Evolutionary conservation across 2,329 filamentous ascomycete species (phyloP).

Genomic region (Mariannaea sp.): DNA sequence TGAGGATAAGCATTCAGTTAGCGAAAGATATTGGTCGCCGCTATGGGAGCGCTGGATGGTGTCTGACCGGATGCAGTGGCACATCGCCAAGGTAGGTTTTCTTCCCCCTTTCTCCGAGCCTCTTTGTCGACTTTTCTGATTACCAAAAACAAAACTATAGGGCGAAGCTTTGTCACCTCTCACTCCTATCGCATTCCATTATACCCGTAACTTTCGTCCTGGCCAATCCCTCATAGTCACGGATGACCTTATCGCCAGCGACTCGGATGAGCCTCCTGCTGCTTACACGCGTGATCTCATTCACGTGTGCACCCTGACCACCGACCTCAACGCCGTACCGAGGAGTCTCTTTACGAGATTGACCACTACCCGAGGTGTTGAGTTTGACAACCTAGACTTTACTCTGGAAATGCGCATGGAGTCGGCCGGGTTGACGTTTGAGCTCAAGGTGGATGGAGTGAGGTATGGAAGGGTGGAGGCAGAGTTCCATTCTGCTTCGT

Average conservation of each 20-base stretch:
- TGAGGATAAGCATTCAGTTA: conserved; percentile 72
- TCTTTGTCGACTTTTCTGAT: too few relatives aligned
- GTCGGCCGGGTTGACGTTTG: conserved; percentile 75
- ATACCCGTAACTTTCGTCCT: conserved; percentile 82
- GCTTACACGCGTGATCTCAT: conserved; percentile 66
- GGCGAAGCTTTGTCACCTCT: conserved; percentile 76
- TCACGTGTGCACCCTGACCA: conserved; percentile 80
- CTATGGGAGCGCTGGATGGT: conserved; percentile 86
- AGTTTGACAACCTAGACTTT: conserved; percentile 83
- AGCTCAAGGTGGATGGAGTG: conserved; percentile 78
- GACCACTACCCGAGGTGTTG: conserved; percentile 77
- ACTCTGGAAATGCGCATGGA: conserved; percentile 84
- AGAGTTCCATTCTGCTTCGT: conserved; percentile 68
- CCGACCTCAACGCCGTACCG: conserved; percentile 76
- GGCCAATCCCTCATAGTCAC: conserved; percentile 78
- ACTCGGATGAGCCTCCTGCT: conserved; percentile 67
- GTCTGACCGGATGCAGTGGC: conserved; percentile 83
- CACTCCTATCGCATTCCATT: conserved; percentile 79
- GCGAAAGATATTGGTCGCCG: conserved; percentile 78
- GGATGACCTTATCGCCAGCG: conserved; percentile 79
- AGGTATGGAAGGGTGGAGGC: conserved; percentile 78
- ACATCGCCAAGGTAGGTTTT: conserved; percentile 71
- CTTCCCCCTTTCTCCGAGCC: not conserved
- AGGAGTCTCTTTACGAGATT: conserved; percentile 73
- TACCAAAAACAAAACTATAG: conserved; percentile 45